Evolutionary conservation across 192 early-diverging fungal genomes (phyloP).

Genomic region (Chytriomyces sp.): DNA sequence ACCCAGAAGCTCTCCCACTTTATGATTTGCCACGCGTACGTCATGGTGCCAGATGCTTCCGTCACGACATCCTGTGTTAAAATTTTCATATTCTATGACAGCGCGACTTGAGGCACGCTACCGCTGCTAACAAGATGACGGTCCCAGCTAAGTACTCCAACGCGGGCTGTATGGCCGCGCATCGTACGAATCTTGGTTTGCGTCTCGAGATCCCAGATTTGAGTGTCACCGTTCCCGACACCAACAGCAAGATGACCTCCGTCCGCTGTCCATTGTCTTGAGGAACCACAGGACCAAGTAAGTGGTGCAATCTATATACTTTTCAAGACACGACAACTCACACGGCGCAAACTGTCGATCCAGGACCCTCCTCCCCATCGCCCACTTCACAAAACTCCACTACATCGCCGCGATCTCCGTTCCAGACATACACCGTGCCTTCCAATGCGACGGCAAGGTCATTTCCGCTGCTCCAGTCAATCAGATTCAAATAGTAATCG

Average conservation of each 20-base stretch:
- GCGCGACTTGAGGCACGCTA: background rate
- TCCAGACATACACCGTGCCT: constrained; percentile 57
- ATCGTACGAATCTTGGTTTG: constrained; percentile 78
- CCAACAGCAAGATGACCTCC: constrained; percentile 65
- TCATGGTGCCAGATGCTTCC: constrained; percentile 95
- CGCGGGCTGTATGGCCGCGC: constrained; percentile 75
- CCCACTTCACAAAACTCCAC: constrained; percentile 42
- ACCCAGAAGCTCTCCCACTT: constrained; percentile 65
- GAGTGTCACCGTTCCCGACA: constrained; percentile 73
- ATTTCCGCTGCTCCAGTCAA: constrained; percentile 57
- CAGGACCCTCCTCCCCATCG: constrained; percentile 35
- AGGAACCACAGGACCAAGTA: too few relatives aligned
- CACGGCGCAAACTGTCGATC: background rate
- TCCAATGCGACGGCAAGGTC: constrained; percentile 56
- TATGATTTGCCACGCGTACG: constrained; percentile 83
- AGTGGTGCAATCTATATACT: too few relatives aligned
- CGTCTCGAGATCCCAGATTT: constrained; percentile 88
- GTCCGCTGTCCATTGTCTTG: constrained; percentile 48
- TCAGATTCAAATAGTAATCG: constrained; percentile 53
- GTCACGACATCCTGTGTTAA: constrained; percentile 70
- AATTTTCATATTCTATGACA: background rate
- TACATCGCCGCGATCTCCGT: constrained; percentile 53
- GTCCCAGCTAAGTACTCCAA: constrained; percentile 88
- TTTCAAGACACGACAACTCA: background rate
- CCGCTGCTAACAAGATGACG: constrained; percentile 72